These are phyloP conservation scores for Pyracantha coccinea DNA, from an alignment of 331 rosid genomes.

Conservation along the genomic window DNA sequence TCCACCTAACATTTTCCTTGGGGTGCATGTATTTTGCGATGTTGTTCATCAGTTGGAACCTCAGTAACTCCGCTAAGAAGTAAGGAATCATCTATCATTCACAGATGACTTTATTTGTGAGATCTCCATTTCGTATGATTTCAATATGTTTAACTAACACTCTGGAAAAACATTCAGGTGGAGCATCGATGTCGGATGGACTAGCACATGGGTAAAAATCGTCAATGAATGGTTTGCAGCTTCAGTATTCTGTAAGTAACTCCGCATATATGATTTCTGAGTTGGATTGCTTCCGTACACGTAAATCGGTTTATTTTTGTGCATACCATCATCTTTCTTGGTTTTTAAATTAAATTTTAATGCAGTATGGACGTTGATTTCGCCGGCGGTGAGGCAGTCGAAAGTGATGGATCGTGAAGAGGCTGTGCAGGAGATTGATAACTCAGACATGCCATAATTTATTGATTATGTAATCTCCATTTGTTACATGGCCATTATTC, in stretches of 20 bases:
- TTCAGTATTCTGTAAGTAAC: constrained; percentile 61
- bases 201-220: constrained; percentile 84
- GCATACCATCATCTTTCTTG: not conserved
- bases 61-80: constrained; percentile 62
- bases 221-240: constrained; percentile 93
- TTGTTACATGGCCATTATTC: too few relatives aligned
- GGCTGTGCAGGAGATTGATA: constrained; percentile 26
- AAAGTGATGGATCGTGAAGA: constrained; percentile 34
- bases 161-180: constrained; percentile 43
- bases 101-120: not conserved
- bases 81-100: constrained; percentile 20
- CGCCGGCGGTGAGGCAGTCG: constrained; percentile 50
- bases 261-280: too few relatives aligned
- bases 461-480: not conserved
- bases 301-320: not conserved
- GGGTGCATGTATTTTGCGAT: constrained; percentile 93
- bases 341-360: not conserved
- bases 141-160: not conserved
- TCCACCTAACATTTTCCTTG: constrained; percentile 76
- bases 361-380: constrained; percentile 85
- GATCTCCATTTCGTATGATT: not conserved
- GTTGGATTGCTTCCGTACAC: not conserved
- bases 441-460: constrained; percentile 20
- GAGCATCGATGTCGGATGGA: constrained; percentile 96
- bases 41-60: constrained; percentile 94